A percentile compares a stretch with the other conserved stretches of the same genome.
These are phyloP conservation scores for Didymella pomorum DNA, from an alignment of 2,329 filamentous ascomycete genomes.

Conservation along the genomic window DNA sequence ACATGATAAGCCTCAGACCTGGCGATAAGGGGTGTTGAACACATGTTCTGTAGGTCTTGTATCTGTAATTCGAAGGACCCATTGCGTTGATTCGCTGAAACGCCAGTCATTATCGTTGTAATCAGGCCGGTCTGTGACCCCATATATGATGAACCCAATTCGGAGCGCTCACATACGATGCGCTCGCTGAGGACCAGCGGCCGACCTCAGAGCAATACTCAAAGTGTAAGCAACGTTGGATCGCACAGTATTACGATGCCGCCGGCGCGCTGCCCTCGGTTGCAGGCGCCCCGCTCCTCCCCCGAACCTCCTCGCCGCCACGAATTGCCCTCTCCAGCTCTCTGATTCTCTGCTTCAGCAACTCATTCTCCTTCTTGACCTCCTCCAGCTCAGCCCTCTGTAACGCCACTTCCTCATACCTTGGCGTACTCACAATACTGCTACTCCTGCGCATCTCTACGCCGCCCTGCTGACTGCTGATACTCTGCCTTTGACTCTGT, in stretches of 20 bases:
- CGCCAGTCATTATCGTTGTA: not conserved
- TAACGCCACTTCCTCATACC: slow-evolving; percentile 55
- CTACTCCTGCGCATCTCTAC: slow-evolving; percentile 38
- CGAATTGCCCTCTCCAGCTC: slow-evolving; percentile 55
- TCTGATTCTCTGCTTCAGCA: slow-evolving; percentile 57
- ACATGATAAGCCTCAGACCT: not conserved
- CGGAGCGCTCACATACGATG: not conserved
- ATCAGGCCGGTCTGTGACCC: not conserved
- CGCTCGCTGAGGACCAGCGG: not conserved
- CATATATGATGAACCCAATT: not conserved
- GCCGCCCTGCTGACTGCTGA: slow-evolving; percentile 21
- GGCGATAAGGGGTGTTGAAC: not conserved
- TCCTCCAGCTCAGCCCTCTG: slow-evolving; percentile 58
- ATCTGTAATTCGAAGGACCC: not conserved
- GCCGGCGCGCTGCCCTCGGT: not conserved
- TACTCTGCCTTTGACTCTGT: slow-evolving; percentile 47
- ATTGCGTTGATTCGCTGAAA: not conserved
- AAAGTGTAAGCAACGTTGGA: not conserved
- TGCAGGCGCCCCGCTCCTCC: slow-evolving; percentile 38
- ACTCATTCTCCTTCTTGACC: slow-evolving; percentile 60
- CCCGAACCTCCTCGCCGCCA: slow-evolving; percentile 40
- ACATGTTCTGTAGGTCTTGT: not conserved
- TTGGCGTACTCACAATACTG: slow-evolving; percentile 49
- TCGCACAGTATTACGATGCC: not conserved
- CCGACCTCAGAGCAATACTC: not conserved